These are phyloP conservation scores for Phytophthora colocasiae DNA, from an alignment of 352 stramenopile genomes.

Conservation along the genomic window DNA sequence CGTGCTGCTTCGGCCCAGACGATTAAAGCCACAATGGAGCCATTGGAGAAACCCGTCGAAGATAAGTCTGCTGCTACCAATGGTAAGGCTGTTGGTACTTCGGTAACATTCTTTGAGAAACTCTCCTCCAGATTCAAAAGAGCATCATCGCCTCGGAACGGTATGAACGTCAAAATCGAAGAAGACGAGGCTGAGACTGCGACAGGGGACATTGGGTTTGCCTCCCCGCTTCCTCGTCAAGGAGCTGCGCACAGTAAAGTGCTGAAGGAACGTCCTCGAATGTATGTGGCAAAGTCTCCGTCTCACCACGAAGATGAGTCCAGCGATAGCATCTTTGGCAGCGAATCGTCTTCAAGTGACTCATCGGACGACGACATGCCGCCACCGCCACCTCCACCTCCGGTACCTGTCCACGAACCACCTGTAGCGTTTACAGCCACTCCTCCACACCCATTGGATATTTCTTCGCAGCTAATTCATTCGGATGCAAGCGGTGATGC, in stretches of 20 bases:
- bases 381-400: constrained; percentile 55
- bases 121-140: constrained; percentile 86
- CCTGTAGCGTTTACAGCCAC: constrained; percentile 14
- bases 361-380: constrained; percentile 61
- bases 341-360: constrained; percentile 60
- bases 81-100: constrained; percentile 44
- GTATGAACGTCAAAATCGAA: constrained; percentile 28
- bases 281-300: constrained; percentile 78
- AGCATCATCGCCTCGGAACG: constrained; percentile 56
- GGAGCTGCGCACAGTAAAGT: constrained; percentile 47
- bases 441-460: constrained; percentile 21
- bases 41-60: constrained; percentile 36
- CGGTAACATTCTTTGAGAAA: constrained; percentile 87
- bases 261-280: constrained; percentile 69
- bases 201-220: constrained; percentile 27
- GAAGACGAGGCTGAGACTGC: constrained; percentile 27
- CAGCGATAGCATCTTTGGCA: constrained; percentile 89
- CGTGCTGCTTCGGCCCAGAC: constrained; percentile 42
- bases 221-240: constrained; percentile 35
- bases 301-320: constrained; percentile 83
- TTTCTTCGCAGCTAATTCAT: constrained; percentile 39
- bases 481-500: constrained; percentile 59
- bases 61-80: constrained; percentile 38
- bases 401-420: constrained; percentile 26
- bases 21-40: constrained; percentile 37